Base-by-base conservation (phyloP, 2,329 filamentous ascomycete species). In the Tolypocladium amazonense region DNA sequence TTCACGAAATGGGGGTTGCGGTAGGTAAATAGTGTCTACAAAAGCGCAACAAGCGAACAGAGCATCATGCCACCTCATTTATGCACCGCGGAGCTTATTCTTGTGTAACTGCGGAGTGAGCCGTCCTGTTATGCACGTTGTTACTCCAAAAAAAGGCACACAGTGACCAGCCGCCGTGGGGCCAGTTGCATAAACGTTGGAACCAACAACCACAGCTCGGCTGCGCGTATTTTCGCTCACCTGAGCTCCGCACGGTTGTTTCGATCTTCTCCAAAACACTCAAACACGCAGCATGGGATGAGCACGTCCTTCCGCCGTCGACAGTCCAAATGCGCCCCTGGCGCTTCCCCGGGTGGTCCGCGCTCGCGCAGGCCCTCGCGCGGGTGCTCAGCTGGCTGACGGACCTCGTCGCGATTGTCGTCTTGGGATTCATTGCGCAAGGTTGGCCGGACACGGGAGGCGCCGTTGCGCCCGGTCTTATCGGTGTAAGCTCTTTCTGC, bases 341-440 rank as follows among this genome's bases (percentile, higher is more conserved):
- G 56, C 59, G 43, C 56, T 56, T 58, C 27, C 47, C 56, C 3
- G 11, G 33, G 50, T 59, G 56, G 61, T 37, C 5, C 33, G 61
- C 57, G 27, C 58, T 69, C 27, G 30, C 63, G 37, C 67, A 69
- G 41, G 67, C 70, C 1, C 60, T 61, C 30, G 60, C 66, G 58
- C 66, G 72, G 50, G 60, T 66, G 20, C 37, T 72, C 35, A 70
- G 67, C 52, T 74, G 72, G 72, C 56, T 70, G 41, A 68, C 69
- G 45, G 66, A 66, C 52, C 62, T 73, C n/a, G 65, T 66, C 1
- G 63, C 70, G 53, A 65, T 75, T 38, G 62, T 73, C 2, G 62
- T 72, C 52, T 61, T 74, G 39, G 68, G 66, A 15, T 75, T 67
- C 41, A 62, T 72, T 37, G 67, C 69, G 47, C 70, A 70, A 35